A percentile compares a stretch with the other conserved stretches of the same genome.
Evolutionary conservation across 1,139 yeast species (phyloP).

Genomic region (Scheffersomyces lignicola): DNA sequence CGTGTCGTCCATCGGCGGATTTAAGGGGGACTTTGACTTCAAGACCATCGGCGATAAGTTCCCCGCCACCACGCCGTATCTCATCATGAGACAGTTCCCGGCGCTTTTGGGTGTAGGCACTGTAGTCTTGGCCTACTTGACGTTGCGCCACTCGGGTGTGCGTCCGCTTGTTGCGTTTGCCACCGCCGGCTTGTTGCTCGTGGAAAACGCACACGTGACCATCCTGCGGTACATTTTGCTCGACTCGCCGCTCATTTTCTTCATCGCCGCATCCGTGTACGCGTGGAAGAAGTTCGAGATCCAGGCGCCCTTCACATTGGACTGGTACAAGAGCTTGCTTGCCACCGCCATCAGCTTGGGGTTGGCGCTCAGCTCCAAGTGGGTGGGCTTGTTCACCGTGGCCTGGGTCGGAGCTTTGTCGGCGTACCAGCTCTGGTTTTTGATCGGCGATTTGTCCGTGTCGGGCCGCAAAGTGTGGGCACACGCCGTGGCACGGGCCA

Average conservation of each 20-base stretch:
- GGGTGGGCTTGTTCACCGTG: constrained; percentile 96
- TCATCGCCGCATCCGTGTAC: constrained; percentile 84
- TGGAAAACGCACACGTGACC: constrained; percentile 87
- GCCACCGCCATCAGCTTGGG: constrained; percentile 85
- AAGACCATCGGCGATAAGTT: constrained; percentile 66
- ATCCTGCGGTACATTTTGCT: constrained; percentile 87
- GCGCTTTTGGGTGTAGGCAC: constrained; percentile 83
- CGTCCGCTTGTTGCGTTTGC: constrained; percentile 71
- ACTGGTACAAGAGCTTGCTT: constrained; percentile 71
- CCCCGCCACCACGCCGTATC: constrained; percentile 67
- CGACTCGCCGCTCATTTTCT: constrained; percentile 88
- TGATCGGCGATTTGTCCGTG: constrained; percentile 82
- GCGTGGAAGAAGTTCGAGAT: constrained; percentile 80
- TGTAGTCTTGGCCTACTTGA: constrained; percentile 71
- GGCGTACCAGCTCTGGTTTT: constrained; percentile 78
- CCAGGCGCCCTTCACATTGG: constrained; percentile 65
- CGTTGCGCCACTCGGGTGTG: constrained; percentile 85
- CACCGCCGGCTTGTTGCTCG: constrained; percentile 64
- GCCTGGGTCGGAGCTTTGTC: constrained; percentile 88
- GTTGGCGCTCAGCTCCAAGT: constrained; percentile 83
- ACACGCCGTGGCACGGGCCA: constrained; percentile 60
- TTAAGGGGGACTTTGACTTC: constrained; percentile 73
- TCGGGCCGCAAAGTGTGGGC: constrained; percentile 46
- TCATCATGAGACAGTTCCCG: constrained; percentile 82
- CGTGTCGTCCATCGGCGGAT: constrained; percentile 71